Conservation (phyloP, 768 basidiomycete species). For the Pleurotus platypus region DNA sequence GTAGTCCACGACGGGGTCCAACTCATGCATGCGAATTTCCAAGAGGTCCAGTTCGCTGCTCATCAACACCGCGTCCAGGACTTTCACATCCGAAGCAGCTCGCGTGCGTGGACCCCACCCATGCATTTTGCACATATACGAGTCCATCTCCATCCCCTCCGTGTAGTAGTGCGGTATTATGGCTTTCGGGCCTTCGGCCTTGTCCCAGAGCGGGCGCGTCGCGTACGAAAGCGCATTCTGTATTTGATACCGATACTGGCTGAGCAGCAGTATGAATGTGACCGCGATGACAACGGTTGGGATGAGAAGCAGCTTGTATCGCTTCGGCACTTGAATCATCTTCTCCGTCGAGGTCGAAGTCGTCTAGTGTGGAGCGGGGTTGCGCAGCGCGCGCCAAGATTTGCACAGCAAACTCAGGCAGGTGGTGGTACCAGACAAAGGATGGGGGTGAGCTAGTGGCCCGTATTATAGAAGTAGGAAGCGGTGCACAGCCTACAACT, state of each 20-base stretch:
- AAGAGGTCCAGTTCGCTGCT: slow-evolving; percentile 62
- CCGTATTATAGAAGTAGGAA: not conserved
- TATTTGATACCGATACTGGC: slow-evolving; percentile 46
- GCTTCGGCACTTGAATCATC: not conserved
- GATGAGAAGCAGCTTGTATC: slow-evolving; percentile 26
- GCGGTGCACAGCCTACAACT: slow-evolving; percentile 4
- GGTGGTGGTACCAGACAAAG: slow-evolving; percentile 2
- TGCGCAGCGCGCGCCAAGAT: not conserved
- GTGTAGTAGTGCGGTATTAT: slow-evolving; percentile 55
- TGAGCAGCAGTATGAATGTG: slow-evolving; percentile 29
- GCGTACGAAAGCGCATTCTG: slow-evolving; percentile 51
- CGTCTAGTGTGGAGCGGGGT: not conserved
- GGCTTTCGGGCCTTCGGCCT: slow-evolving; percentile 40
- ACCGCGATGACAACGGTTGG: slow-evolving; percentile 26
- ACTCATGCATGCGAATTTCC: slow-evolving; percentile 61
- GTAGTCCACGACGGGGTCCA: slow-evolving; percentile 50
- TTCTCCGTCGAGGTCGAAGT: not conserved
- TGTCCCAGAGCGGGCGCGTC: slow-evolving; percentile 60
- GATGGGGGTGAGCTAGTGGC: not conserved
- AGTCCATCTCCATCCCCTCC: slow-evolving; percentile 43
- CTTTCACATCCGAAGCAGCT: slow-evolving; percentile 16
- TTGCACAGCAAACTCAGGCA: slow-evolving; percentile 6
- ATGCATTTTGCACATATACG: slow-evolving; percentile 46
- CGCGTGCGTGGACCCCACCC: slow-evolving; percentile 42
- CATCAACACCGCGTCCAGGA: slow-evolving; percentile 58